Evolutionary conservation across 78 protist genomes (phyloP), one percentile per base, ranked within the genome.

Genomic region (Ministeria vibrans): DNA sequence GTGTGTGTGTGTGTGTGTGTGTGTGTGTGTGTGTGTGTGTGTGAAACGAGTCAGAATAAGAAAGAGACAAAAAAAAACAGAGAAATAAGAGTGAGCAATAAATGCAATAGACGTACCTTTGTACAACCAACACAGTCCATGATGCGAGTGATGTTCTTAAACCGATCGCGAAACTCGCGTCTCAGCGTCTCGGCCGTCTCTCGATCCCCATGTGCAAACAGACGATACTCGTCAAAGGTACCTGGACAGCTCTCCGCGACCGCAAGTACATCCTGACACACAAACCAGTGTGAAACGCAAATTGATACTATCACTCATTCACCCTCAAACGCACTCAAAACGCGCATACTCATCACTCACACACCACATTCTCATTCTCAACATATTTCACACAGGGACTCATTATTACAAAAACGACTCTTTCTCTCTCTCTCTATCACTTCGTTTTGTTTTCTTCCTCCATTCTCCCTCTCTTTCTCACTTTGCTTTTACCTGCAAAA

Each of bases 71-170:
- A 82, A 44, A 34, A 34, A n/a, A n/a, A n/a, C n/a, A 77, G 89
- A 88, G 77, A n/a, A n/a, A n/a, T n/a, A n/a, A n/a, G n/a, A n/a
- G n/a, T n/a, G n/a, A n/a, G n/a, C n/a, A n/a, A n/a, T n/a, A n/a
- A n/a, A n/a, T n/a, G n/a, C n/a, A n/a, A n/a, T n/a, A n/a, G n/a
- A n/a, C n/a, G n/a, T n/a, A n/a, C n/a, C n/a, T 91, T 91, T n/a
- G 86, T 82, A 78, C 95, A 91, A 30, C 86, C 73, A 44, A 91
- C 87, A 66, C 95, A 91, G 86, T 91, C 95, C 86, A 91, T 71
- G 25, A 85, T 69, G 43, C 44, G 59, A 36, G 83, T 62, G 72
- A 91, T 61, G 70, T 80, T 68, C 59, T 49, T 76, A 51, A 80
- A 80, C 34, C 51, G 28, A 28, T 69, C 77, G 28, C 53, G 9